phyloP scores from a whole-genome alignment of 305 asterid species.

The Solanum hybrid region DNA sequence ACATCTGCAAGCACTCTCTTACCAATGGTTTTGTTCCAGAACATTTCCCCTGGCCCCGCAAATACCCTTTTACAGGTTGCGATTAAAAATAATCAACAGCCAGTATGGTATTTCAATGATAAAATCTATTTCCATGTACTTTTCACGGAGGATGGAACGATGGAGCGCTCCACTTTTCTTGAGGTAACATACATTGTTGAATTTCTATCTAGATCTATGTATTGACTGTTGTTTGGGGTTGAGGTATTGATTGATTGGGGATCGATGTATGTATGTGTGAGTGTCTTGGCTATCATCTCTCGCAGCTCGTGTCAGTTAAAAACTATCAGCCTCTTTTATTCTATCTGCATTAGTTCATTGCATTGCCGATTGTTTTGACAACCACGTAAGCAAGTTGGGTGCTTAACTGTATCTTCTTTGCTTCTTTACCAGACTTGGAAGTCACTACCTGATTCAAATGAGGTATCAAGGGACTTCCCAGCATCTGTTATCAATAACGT shows the following conservation, averaged over 20 bases:
- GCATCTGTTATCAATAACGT: conserved; percentile 52
- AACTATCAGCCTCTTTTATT: background rate
- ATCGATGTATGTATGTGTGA: background rate
- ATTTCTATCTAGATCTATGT: background rate
- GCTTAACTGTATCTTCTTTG: background rate
- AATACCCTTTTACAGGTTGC: conserved; percentile 87
- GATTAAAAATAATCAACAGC: conserved; percentile 95
- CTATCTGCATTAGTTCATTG: background rate
- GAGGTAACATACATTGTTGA: conserved; percentile 45
- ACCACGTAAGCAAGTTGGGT: background rate
- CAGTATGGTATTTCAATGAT: conserved; percentile 92
- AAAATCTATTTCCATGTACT: conserved; percentile 48
- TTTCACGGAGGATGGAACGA: conserved; percentile 80
- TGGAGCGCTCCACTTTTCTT: conserved; percentile 89
- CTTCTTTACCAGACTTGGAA: conserved; percentile 80
- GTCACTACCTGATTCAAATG: conserved; percentile 92
- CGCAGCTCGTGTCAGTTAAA: background rate
- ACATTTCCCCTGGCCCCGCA: conserved; percentile 76
- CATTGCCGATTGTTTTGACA: background rate
- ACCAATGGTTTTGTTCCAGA: conserved; percentile 92
- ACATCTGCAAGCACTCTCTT: conserved; percentile 69
- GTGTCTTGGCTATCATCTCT: background rate
- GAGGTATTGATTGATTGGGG: background rate
- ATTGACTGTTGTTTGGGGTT: background rate
- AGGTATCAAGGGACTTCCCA: conserved; percentile 55